Conservation (phyloP, 805 yeast species). For the Ogataea siamensis region DNA sequence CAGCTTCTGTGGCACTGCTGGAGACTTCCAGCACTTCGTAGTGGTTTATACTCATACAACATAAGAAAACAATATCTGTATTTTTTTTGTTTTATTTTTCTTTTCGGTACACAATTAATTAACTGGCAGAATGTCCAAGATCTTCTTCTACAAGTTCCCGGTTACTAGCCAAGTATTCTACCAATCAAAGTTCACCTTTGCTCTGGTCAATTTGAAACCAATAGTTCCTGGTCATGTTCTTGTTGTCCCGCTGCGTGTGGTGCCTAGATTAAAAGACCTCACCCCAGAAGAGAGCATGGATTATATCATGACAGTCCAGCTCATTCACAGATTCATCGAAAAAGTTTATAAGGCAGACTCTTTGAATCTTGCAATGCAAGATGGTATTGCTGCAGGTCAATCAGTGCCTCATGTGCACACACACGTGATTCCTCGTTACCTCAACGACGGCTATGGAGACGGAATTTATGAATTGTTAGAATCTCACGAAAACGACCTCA, state of each 20-base stretch:
- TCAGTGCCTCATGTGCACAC: slow-evolving; percentile 94
- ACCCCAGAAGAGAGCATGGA: slow-evolving; percentile 71
- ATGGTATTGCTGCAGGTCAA: slow-evolving; percentile 95
- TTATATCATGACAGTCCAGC: slow-evolving; percentile 72
- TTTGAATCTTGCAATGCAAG: slow-evolving; percentile 89
- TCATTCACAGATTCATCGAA: slow-evolving; percentile 66
- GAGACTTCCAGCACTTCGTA: slow-evolving; percentile 61
- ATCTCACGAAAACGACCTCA: slow-evolving; percentile 47
- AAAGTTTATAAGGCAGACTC: slow-evolving; percentile 74
- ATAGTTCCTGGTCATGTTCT: slow-evolving; percentile 92
- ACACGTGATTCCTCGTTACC: slow-evolving; percentile 84
- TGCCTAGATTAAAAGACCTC: slow-evolving; percentile 65
- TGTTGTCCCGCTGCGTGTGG: slow-evolving; percentile 77
- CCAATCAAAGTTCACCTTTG: slow-evolving; percentile 66
- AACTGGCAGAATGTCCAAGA: slow-evolving; percentile 17
- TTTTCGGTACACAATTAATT: background rate
- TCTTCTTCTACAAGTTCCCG: slow-evolving; percentile 50
- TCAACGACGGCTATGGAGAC: slow-evolving; percentile 61
- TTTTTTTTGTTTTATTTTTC: background rate
- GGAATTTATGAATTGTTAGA: slow-evolving; percentile 70
- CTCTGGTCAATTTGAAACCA: slow-evolving; percentile 89
- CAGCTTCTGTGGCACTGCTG: slow-evolving; percentile 49
- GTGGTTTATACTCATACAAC: slow-evolving; percentile 37
- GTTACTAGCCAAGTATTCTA: slow-evolving; percentile 59
- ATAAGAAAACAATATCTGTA: background rate